Evolutionary conservation across 192 early-diverging fungal genomes (phyloP).

Genomic region (Linnemannia zychae): DNA sequence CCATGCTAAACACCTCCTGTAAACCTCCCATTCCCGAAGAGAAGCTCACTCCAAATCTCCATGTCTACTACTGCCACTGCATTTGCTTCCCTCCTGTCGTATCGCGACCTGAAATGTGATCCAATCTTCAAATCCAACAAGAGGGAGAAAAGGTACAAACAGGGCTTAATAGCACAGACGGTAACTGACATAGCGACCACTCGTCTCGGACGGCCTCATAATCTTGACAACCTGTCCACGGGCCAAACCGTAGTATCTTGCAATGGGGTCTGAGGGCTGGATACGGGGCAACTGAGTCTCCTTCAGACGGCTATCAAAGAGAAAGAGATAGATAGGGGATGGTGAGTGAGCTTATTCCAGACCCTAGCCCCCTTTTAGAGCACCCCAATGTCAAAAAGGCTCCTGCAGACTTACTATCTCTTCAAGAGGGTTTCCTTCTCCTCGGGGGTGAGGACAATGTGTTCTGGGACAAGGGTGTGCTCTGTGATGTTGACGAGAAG

Average conservation of each 20-base stretch:
- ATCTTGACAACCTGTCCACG: constrained; percentile 95
- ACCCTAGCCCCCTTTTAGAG: neutral
- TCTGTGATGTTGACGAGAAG: constrained; percentile 98
- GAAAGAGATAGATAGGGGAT: constrained; percentile 19
- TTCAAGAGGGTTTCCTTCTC: constrained; percentile 93
- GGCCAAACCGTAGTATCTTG: constrained; percentile 95
- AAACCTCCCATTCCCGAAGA: neutral
- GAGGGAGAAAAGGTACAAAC: neutral
- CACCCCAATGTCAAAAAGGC: neutral
- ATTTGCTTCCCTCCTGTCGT: neutral
- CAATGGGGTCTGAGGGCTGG: constrained; percentile 88
- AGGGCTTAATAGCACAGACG: constrained; percentile 91
- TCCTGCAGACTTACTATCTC: constrained; percentile 83
- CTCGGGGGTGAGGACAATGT: constrained; percentile 85
- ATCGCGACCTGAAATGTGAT: neutral
- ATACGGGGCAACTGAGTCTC: constrained; percentile 97
- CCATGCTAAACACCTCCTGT: neutral
- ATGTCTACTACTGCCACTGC: neutral
- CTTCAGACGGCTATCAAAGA: constrained; percentile 80
- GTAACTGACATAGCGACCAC: constrained; percentile 98
- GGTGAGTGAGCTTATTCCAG: neutral
- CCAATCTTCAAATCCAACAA: neutral
- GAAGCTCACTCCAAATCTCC: no score
- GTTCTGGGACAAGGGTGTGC: constrained; percentile 95
- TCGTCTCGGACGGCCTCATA: constrained; percentile 94